These are phyloP conservation scores for Lactifluus subvellereus DNA, from an alignment of 768 basidiomycete species.

Conservation along the genomic window DNA sequence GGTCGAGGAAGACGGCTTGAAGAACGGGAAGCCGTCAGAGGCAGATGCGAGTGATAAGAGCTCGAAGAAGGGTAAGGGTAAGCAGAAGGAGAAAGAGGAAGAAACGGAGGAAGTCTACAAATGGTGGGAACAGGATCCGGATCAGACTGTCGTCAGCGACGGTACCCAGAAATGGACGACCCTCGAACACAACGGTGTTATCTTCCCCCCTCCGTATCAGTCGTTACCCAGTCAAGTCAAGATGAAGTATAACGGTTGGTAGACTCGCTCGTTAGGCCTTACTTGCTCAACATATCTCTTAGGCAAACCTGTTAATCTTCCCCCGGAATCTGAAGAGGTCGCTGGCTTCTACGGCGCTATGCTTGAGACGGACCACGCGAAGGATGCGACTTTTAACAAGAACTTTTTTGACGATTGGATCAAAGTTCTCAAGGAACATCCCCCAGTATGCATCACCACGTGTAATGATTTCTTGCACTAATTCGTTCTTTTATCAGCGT, in stretches of 20 bases:
- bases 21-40: conserved; percentile 31
- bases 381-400: conserved; percentile 81
- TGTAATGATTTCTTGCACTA: neutral
- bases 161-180: conserved; percentile 87
- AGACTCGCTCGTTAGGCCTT: conserved; percentile 11
- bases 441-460: conserved; percentile 58
- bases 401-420: conserved; percentile 96
- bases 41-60: conserved; percentile 16
- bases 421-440: conserved; percentile 66
- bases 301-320: conserved; percentile 78
- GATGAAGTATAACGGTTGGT: conserved; percentile 91
- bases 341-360: conserved; percentile 94
- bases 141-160: conserved; percentile 60
- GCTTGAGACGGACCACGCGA: conserved; percentile 87
- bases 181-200: conserved; percentile 90
- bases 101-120: conserved; percentile 70
- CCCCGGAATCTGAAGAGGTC: conserved; percentile 89
- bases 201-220: conserved; percentile 94
- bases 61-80: conserved; percentile 44
- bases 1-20: conserved; percentile 37
- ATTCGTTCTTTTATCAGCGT: conserved; percentile 37
- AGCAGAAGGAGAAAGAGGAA: conserved; percentile 53
- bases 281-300: conserved; percentile 6
- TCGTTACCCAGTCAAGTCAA: conserved; percentile 75
- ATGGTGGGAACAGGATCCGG: conserved; percentile 70